Base-by-base conservation (phyloP, 345 rosid genomes). In the Sonneratia alba region DNA sequence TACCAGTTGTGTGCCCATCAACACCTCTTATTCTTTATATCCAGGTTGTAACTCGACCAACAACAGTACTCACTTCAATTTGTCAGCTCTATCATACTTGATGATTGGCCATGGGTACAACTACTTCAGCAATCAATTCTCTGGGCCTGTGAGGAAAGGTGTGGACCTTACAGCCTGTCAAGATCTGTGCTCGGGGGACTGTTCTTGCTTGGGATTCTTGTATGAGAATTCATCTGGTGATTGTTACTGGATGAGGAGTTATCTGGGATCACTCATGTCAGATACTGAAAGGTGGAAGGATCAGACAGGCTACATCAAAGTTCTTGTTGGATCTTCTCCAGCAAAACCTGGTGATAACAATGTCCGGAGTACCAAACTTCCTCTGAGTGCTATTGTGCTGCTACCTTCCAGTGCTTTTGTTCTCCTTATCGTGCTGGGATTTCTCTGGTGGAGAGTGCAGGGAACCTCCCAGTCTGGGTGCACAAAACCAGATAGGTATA, bases 161-260 rank as follows among this genome's bases (percentile, higher is more conserved):
- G 79, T 85, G 13, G 73, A 78, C 36, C 81, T 85, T 40, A 82
- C 88, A 0, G 74, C 70, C 43, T 93, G 98, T 78, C 87, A 81
- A 69, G 81, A 83, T 69, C 42, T 87, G 1, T 93, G 98, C 83
- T 81, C 72, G 1, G 72, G 69, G 57, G 81, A 83, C 71, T 93
- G 97, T 81, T 88, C 88, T 51, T 93, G 98, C 77, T 66, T 88
- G 47, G 97, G 93, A 47, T 68, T 89, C 70, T 90, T 91, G 72
- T 84, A 77, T 48, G 76, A 80, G 62, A 87, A 83, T 77, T 85
- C 92, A 16, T 85, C 93, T 22, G 84, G 88, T 73, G 87, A 89
- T 72, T 93, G 98, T 74, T 83, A 87, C 75, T 32, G 75, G 38
- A 79, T 91, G 36, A 81, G 81, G 42, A 81, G 81, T 59, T 72